Evolutionary conservation across 1,284 basidiomycete genomes (phyloP), one percentile per base, ranked within the genome.

Genomic region (Stereum hirsutum): DNA sequence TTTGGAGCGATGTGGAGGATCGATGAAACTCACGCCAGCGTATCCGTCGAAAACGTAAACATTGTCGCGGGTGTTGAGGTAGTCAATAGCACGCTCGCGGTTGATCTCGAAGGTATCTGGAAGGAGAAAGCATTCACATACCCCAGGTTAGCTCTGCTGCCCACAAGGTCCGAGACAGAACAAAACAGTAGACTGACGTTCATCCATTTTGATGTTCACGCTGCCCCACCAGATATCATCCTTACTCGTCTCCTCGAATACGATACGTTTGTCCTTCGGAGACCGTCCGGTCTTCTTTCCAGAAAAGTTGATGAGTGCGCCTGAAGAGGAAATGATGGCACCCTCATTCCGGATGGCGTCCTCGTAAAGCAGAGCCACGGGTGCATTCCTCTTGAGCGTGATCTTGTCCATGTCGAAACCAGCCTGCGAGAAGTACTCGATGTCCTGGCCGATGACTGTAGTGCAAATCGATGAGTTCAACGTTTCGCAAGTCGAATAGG

Each of bases 141-240:
- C n/a, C n/a, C n/a, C n/a, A 45, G 8, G 33, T 39, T 20, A 8
- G 33, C 55, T 27, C 49, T 30, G 26, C 14, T 19, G 27, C 6
- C n/a, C n/a, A n/a, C n/a, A n/a, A n/a, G n/a, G n/a, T n/a, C n/a
- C n/a, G n/a, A 20, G 15, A 27, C n/a, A 35, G 15, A 38, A 19
- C n/a, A 14, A 19, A 5, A 15, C 27, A 41, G 46, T 19, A 2
- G 27, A 76, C 88, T 57, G 60, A 91, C 89, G 86, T 57, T 89
- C 89, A 61, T 97, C 95, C 84, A 98, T 89, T 77, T 96, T 96
- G 72, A 99, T 99, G 74, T 99, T 99, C 57, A 99, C 94, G 43
- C 91, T 89, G 36, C 96, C 95, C 96, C 96, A 99, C 95, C 96
- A 99, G 64, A 99, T 88, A 54, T 98, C 83, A 62, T 98, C 93